phyloP scores from a whole-genome alignment of 2,329 filamentous ascomycete genomes.

The Aureobasidium zeae region DNA sequence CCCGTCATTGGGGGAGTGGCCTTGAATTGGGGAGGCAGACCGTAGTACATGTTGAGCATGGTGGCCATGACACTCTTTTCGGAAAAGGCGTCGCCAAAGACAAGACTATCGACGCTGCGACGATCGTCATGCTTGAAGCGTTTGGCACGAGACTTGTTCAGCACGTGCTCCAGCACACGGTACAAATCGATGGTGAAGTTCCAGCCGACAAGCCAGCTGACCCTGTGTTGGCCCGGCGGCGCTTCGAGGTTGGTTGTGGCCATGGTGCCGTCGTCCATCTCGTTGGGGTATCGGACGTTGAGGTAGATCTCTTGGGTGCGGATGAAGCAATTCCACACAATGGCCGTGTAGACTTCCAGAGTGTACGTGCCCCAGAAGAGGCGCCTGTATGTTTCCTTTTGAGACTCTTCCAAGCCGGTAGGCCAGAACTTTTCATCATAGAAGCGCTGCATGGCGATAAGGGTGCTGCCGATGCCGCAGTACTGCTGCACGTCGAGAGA shows the following conservation, averaged over 20 bases:
- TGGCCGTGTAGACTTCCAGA: slow-evolving; percentile 45
- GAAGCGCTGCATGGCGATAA: slow-evolving; percentile 41
- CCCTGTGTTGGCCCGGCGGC: slow-evolving; percentile 10
- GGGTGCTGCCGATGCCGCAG: slow-evolving; percentile 42
- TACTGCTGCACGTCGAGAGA: slow-evolving; percentile 43
- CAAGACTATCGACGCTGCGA: slow-evolving; percentile 18
- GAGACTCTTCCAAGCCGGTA: slow-evolving; percentile 34
- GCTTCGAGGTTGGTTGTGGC: slow-evolving; percentile 21
- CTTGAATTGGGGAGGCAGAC: slow-evolving; percentile 27
- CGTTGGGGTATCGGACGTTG: slow-evolving; percentile 41
- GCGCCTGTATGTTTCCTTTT: slow-evolving; percentile 41
- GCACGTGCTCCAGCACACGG: slow-evolving; percentile 45
- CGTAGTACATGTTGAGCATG: slow-evolving; percentile 24
- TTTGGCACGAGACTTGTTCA: slow-evolving; percentile 21
- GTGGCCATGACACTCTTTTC: slow-evolving; percentile 25
- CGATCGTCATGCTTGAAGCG: slow-evolving; percentile 21
- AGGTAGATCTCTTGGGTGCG: slow-evolving; percentile 39
- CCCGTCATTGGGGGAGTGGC: slow-evolving; percentile 23
- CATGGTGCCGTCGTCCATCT: slow-evolving; percentile 40
- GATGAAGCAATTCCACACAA: slow-evolving; percentile 43
- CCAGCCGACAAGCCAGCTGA: slow-evolving; percentile 46
- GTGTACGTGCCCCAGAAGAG: slow-evolving; percentile 51
- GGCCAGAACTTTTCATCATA: slow-evolving; percentile 49
- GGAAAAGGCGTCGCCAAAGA: slow-evolving; percentile 23
- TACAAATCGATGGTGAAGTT: slow-evolving; percentile 51